phyloP scores from a whole-genome alignment of 2,329 filamentous ascomycete species.

The Verticillium nonalfalfae region DNA sequence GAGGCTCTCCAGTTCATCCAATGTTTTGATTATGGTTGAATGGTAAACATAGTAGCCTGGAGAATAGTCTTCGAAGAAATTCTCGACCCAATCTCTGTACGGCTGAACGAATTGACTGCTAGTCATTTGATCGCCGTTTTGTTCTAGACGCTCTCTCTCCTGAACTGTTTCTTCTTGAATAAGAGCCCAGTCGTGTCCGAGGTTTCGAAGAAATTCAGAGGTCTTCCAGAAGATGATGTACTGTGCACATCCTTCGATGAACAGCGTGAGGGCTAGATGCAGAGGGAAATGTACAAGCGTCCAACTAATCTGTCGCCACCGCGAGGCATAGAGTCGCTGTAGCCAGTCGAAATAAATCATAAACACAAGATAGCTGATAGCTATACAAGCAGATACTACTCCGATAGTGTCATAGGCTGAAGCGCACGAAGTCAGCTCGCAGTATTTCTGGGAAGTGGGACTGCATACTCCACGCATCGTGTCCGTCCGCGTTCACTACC shows the following conservation, averaged over 20 bases:
- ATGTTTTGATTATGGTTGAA: conserved; percentile 14
- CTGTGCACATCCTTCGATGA: conserved; percentile 58
- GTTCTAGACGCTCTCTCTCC: not conserved
- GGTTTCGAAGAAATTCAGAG: not conserved
- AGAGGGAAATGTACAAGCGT: conserved; percentile 54
- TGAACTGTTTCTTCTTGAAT: not conserved
- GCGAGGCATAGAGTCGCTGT: conserved; percentile 52
- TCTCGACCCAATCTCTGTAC: not conserved
- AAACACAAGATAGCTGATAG: conserved; percentile 37
- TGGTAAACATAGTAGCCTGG: conserved; percentile 15
- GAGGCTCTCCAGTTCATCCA: conserved; percentile 20
- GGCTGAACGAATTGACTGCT: not conserved
- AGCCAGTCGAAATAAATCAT: conserved; percentile 55
- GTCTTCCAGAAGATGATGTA: conserved; percentile 39
- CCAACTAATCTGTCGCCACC: conserved; percentile 54
- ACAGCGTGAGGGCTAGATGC: conserved; percentile 55
- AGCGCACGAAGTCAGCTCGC: not conserved
- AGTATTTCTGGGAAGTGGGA: not conserved
- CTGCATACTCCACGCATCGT: conserved; percentile 30
- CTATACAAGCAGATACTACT: conserved; percentile 27
- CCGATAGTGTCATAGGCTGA: conserved; percentile 31
- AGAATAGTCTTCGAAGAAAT: conserved; percentile 16
- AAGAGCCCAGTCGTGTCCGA: not conserved
- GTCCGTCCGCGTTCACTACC: conserved; percentile 5
- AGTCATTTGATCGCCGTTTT: conserved; percentile 13